Percentiles rank a stretch among this genome's conserved stretches.
Evolutionary conservation across 805 yeast species (phyloP).

Genomic region (Candida rishiriensis): DNA sequence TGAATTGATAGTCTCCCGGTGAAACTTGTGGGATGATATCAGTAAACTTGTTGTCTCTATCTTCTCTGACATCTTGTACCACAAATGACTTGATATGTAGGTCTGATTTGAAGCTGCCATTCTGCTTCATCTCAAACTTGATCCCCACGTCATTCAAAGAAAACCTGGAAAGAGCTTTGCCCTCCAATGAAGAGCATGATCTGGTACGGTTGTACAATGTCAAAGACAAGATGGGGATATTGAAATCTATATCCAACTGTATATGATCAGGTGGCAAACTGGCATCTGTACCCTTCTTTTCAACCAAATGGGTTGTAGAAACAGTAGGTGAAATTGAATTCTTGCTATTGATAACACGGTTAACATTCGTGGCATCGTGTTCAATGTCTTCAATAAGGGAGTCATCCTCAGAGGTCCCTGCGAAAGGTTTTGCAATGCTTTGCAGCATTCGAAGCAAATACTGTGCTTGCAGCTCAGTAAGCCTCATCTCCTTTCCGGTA

Average conservation of each 20-base stretch:
- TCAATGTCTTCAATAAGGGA: slow-evolving; percentile 48
- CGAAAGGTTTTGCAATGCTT: slow-evolving; percentile 52
- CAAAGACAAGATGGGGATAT: slow-evolving; percentile 59
- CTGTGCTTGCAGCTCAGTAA: slow-evolving; percentile 70
- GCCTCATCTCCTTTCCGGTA: slow-evolving; percentile 55
- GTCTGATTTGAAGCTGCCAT: slow-evolving; percentile 55
- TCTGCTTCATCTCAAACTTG: slow-evolving; percentile 44
- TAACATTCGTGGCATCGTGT: slow-evolving; percentile 63
- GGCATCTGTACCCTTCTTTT: neutral
- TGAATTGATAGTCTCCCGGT: slow-evolving; percentile 66
- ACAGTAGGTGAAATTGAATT: slow-evolving; percentile 1
- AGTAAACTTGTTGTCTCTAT: slow-evolving; percentile 63
- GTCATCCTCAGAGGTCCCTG: slow-evolving; percentile 36
- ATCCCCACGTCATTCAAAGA: slow-evolving; percentile 57
- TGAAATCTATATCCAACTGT: slow-evolving; percentile 44
- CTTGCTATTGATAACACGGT: slow-evolving; percentile 34
- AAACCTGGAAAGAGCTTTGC: slow-evolving; percentile 48
- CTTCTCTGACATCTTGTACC: slow-evolving; percentile 66
- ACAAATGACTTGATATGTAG: slow-evolving; percentile 67
- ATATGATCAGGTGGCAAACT: slow-evolving; percentile 28
- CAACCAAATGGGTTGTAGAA: neutral
- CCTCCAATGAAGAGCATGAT: slow-evolving; percentile 30
- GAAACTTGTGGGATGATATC: slow-evolving; percentile 73
- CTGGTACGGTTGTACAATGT: slow-evolving; percentile 53
- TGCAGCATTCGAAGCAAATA: slow-evolving; percentile 53